A percentile compares a stretch with the other conserved stretches of the same genome.
Evolutionary conservation across 2,329 filamentous ascomycete genomes (phyloP).

Genomic region (Pseudogymnoascus sp.): DNA sequence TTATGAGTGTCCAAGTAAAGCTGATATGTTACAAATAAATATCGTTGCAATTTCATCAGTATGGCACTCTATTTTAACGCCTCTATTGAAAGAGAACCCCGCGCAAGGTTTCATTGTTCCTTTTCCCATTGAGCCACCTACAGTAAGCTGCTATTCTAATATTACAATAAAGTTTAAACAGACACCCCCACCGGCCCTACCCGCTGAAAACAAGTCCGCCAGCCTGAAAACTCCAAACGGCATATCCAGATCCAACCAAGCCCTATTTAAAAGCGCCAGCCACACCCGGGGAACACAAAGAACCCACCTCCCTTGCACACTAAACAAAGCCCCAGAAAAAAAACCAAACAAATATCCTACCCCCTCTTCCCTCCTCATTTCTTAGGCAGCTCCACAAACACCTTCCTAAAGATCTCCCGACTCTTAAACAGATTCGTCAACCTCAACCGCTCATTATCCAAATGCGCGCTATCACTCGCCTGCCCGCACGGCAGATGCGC

Average conservation of each 20-base stretch:
- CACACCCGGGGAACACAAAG: no score
- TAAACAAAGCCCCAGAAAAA: neutral
- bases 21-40: neutral
- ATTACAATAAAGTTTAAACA: neutral
- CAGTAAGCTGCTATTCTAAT: neutral
- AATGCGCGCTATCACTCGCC: slow-evolving; percentile 84
- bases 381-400: slow-evolving; percentile 48
- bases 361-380: slow-evolving; percentile 15
- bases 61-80: neutral
- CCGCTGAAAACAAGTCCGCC: slow-evolving; percentile 5
- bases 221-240: slow-evolving; percentile 5
- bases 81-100: neutral
- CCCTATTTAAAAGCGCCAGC: slow-evolving; percentile 3
- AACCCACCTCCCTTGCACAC: neutral
- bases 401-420: slow-evolving; percentile 78
- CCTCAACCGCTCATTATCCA: slow-evolving; percentile 90
- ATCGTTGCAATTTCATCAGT: neutral
- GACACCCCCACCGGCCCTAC: neutral
- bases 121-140: neutral
- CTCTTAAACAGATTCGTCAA: slow-evolving; percentile 84
- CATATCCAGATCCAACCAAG: neutral
- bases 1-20: neutral
- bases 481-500: slow-evolving; percentile 92
- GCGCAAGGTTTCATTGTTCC: neutral
- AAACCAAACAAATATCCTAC: neutral